A percentile compares a stretch with the other conserved stretches of the same genome.
Evolutionary conservation across 2,329 filamentous ascomycete species (phyloP).

Genomic region (Colletotrichum falcatum): DNA sequence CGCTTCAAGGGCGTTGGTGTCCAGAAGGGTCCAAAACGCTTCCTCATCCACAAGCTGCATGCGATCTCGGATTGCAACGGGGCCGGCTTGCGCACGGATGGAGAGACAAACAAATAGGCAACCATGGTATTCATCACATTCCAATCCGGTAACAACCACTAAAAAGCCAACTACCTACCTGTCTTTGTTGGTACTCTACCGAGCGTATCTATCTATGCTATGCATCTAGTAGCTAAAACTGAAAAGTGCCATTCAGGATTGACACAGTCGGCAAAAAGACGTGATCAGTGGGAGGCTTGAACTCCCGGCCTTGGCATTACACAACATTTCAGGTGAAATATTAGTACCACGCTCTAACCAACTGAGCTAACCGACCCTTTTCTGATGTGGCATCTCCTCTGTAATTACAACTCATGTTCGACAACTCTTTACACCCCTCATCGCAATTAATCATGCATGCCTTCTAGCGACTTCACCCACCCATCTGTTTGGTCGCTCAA

Average conservation of each 20-base stretch:
- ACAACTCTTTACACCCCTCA: too few species aligned
- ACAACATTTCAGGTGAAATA: neutral
- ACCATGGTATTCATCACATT: neutral
- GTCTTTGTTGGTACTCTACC: neutral
- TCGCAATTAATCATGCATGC: too few species aligned
- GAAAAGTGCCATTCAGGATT: neutral
- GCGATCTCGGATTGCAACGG: neutral
- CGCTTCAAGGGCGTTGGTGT: neutral
- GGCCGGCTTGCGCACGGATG: neutral
- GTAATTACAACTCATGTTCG: too few species aligned
- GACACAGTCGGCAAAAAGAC: rapidly evolving
- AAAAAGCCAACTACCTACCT: too few species aligned
- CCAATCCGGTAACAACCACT: neutral
- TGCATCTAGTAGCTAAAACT: too few species aligned
- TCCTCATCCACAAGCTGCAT: neutral
- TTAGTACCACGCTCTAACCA: constrained; percentile 30
- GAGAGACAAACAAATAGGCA: too few species aligned
- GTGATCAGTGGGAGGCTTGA: constrained; percentile 28
- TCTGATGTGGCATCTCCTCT: neutral
- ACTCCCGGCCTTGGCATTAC: constrained; percentile 30
- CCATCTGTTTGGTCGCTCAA: neutral
- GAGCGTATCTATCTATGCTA: neutral
- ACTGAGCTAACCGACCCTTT: constrained; percentile 34
- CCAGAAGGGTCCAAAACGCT: neutral
- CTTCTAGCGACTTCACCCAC: neutral